These are phyloP conservation scores for Microthlaspi erraticum DNA, from an alignment of 345 rosid genomes.

Conservation along the genomic window DNA sequence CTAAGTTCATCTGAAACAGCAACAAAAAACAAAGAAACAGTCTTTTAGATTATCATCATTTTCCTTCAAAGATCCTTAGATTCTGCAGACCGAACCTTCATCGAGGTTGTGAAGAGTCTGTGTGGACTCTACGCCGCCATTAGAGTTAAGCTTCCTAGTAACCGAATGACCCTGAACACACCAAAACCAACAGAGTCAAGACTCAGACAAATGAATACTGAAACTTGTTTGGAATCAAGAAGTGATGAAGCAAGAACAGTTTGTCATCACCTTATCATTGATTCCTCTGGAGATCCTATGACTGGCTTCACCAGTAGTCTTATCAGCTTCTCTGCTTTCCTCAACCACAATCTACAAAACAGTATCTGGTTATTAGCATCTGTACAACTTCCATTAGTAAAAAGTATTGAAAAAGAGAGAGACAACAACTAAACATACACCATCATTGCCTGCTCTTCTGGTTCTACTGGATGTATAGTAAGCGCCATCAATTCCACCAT, in stretches of 20 bases:
- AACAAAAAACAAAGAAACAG: background rate
- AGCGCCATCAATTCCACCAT: conserved; percentile 85
- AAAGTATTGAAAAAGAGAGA: background rate
- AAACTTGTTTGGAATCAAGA: background rate
- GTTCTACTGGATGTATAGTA: conserved; percentile 71
- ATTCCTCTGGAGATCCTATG: conserved; percentile 86
- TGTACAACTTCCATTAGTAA: background rate
- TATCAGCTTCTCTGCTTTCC: conserved; percentile 89
- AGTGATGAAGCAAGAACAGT: background rate
- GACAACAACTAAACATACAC: conserved; percentile 54
- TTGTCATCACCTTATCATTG: conserved; percentile 64
- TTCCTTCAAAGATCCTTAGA: background rate
- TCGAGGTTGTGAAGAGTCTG: conserved; percentile 78
- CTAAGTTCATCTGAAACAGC: conserved; percentile 59
- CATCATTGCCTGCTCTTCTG: conserved; percentile 67
- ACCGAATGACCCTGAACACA: conserved; percentile 73
- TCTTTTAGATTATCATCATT: background rate
- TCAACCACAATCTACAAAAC: conserved; percentile 63
- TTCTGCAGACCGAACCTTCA: conserved; percentile 58
- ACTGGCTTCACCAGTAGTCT: conserved; percentile 70
- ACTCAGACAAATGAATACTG: background rate
- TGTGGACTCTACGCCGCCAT: conserved; percentile 75
- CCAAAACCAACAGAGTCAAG: conserved; percentile 19
- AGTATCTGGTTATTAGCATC: conserved; percentile 6
- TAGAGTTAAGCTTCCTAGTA: conserved; percentile 69